Percentiles rank a stretch among this genome's conserved stretches.
Conservation (phyloP, 306 rosid genomes). For the Vicia villosa region DNA sequence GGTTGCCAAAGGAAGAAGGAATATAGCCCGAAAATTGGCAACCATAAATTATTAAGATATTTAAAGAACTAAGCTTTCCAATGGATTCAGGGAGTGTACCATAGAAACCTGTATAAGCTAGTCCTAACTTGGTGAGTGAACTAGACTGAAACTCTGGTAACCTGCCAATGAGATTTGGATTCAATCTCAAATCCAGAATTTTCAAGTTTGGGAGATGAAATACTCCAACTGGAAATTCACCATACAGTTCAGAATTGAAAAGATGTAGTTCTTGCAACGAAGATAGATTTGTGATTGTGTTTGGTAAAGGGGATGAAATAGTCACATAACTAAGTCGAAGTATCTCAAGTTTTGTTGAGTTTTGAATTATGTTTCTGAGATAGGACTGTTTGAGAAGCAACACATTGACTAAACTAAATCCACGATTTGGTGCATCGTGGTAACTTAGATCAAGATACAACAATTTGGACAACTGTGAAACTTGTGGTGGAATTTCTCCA, state of each 20-base stretch:
- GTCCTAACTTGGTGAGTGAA: not conserved
- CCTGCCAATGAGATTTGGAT: not conserved
- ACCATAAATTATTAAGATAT: conserved; percentile 8
- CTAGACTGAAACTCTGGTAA: conserved; percentile 13
- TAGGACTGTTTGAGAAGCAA: not conserved
- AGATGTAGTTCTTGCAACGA: conserved; percentile 17
- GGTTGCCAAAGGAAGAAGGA: conserved; percentile 45
- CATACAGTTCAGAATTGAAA: not conserved
- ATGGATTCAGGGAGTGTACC: no score
- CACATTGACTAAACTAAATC: not conserved
- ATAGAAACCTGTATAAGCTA: not conserved
- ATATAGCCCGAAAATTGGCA: conserved; percentile 18
- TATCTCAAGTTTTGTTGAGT: no score
- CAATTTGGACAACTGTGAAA: conserved; percentile 32
- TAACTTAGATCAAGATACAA: not conserved
- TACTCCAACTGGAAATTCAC: conserved; percentile 24
- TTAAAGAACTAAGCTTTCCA: no score
- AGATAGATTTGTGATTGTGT: conserved; percentile 29
- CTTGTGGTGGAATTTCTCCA: conserved; percentile 25
- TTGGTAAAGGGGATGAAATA: no score
- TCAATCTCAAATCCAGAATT: not conserved
- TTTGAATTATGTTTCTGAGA: conserved; percentile 24
- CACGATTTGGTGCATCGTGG: not conserved
- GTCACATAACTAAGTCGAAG: no score
- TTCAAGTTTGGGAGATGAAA: no score